Conservation (phyloP, 352 stramenopile genomes). For the Elongisporangium anandrum region DNA sequence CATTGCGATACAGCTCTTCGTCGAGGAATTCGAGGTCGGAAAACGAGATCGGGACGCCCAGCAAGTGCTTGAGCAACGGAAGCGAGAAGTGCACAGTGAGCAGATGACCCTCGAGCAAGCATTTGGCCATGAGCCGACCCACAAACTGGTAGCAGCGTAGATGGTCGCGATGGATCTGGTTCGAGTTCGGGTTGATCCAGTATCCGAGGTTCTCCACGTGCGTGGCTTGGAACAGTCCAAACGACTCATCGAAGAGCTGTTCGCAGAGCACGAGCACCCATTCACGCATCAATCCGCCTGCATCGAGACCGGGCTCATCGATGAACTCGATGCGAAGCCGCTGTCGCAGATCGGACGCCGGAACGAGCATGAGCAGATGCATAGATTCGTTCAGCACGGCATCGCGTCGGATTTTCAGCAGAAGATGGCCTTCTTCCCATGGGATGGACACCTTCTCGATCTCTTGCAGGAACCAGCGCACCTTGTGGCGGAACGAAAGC, state of each 20-base stretch:
- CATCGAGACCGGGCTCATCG: conserved; percentile 71
- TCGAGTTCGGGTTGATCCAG: conserved; percentile 80
- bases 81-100: conserved; percentile 75
- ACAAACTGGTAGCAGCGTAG: conserved; percentile 75
- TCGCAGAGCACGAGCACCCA: conserved; percentile 78
- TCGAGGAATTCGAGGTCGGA: conserved; percentile 79
- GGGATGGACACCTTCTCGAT: conserved; percentile 69
- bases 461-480: conserved; percentile 77
- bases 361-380: conserved; percentile 78
- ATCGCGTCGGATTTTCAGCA: conserved; percentile 76
- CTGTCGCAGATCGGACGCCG: conserved; percentile 60
- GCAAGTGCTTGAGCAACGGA: conserved; percentile 76
- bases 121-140: conserved; percentile 72
- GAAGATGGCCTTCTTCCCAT: conserved; percentile 75
- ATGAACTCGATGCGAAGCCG: conserved; percentile 83
- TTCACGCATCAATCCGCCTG: conserved; percentile 68
- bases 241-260: conserved; percentile 73
- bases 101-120: conserved; percentile 68
- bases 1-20: conserved; percentile 67
- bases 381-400: conserved; percentile 76
- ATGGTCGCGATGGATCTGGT: conserved; percentile 62
- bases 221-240: conserved; percentile 67
- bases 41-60: conserved; percentile 78
- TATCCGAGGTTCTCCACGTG: conserved; percentile 76
- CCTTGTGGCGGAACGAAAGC: conserved; percentile 65